Evolutionary conservation across 352 stramenopile genomes (phyloP), one percentile per base, ranked within the genome.

Genomic region (Elongisporangium prolatum): DNA sequence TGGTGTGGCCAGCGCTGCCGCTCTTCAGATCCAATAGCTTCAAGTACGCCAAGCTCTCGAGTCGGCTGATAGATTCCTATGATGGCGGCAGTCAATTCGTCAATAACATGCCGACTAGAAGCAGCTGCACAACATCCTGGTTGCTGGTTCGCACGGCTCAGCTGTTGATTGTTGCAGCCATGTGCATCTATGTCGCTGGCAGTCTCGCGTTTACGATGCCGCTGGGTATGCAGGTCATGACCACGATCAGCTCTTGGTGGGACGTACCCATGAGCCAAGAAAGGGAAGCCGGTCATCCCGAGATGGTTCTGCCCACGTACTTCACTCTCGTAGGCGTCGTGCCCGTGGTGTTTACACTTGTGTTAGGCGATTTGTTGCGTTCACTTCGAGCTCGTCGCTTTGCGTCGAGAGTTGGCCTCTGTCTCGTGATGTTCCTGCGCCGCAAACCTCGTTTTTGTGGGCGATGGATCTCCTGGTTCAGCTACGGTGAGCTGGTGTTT

Each of bases 251-350:
- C 28, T 38, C 28, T 13, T 38, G 28, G 28, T 38, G 28, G 28
- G 28, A 9, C 28, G 28, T 83, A 50, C 71, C 81, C 60, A 84
- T 72, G 59, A 69, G 75, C 38, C 74, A 83, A 63, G 79, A 80
- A 66, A 79, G 64, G 9, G 63, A 72, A 61, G 68, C 57, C 17
- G 72, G 74, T 51, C 77, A 87, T 70, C 80, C 69, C 10, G 81
- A 91, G 65, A 86, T 91, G 72, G 63, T 88, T 40, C 68, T 67
- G 4, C 75, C 75, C 48, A 90, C 77, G 14, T 91, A 81, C 59
- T 67, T 91, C 49, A 67, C 86, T 24, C 66, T 91, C 57, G 86
- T 82, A 57, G 78, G 75, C 63, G 75, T 88, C 37, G 24, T 86
- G 20, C 81, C 81, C 1, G 75, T 91, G 62, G 50, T 85, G 51